A percentile compares a stretch with the other conserved stretches of the same genome.
Evolutionary conservation across 2,329 filamentous ascomycete species (phyloP).

Genomic region (Penicillium sp.): DNA sequence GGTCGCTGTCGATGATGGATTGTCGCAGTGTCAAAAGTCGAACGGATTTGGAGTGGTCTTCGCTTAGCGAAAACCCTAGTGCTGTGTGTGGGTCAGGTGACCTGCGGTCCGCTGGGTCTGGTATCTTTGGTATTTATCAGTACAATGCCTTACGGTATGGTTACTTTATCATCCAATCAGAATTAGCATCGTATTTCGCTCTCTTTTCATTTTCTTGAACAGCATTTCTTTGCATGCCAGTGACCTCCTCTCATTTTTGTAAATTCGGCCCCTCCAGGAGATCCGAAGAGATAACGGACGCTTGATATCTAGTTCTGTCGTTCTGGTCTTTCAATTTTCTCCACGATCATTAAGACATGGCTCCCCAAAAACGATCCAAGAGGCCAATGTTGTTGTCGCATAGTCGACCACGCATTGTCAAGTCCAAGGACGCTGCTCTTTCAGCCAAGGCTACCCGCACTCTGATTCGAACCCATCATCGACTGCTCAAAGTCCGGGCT

Average conservation of each 20-base stretch:
- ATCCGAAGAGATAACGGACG: background rate
- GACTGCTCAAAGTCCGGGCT: slow-evolving; percentile 56
- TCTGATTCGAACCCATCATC: slow-evolving; percentile 60
- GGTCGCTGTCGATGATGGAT: slow-evolving; percentile 40
- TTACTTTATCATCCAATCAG: slow-evolving; percentile 2
- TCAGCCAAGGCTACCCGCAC: slow-evolving; percentile 58
- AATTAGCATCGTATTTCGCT: background rate
- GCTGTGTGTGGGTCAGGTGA: slow-evolving; percentile 42
- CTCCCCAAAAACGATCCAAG: slow-evolving; percentile 32
- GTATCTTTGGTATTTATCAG: slow-evolving; percentile 7
- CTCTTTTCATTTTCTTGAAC: slow-evolving; percentile 4
- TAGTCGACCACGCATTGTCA: slow-evolving; percentile 45
- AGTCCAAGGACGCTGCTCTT: slow-evolving; percentile 40
- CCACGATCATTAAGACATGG: slow-evolving; percentile 18
- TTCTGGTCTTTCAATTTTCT: background rate
- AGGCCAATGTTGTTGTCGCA: slow-evolving; percentile 42
- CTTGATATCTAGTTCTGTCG: too few species aligned
- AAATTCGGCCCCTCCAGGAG: background rate
- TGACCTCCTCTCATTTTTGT: background rate
- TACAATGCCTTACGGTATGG: background rate
- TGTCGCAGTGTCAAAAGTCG: slow-evolving; percentile 43
- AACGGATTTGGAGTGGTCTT: slow-evolving; percentile 38
- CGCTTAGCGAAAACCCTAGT: slow-evolving; percentile 43
- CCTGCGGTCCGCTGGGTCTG: slow-evolving; percentile 15
- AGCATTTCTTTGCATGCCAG: background rate